Base-by-base conservation (phyloP, 371 early-diverging fungal genomes). In the Lichtheimia corymbifera region DNA sequence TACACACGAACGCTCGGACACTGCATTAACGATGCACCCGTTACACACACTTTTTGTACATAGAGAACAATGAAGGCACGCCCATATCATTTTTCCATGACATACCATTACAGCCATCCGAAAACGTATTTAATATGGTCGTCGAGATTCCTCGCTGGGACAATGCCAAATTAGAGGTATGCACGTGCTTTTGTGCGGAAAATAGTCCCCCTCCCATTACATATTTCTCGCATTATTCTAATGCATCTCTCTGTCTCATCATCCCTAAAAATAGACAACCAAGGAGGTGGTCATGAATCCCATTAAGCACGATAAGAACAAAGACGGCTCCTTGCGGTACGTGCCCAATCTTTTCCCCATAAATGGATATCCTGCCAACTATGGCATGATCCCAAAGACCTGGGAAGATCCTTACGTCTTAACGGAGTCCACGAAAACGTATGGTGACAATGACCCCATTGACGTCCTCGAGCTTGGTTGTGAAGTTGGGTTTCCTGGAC, bases 351-450 rank as follows among this genome's bases (percentile, higher is more conserved):
- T 97, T 72, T 99, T 98, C 88, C 99, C 99, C 12, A 93, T 93
- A 87, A 93, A 96, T 70, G 99, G 99, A 45, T 99, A 99, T 83
- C 93, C 96, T 72, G 99, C 98, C 97, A 99, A 99, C 88, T 99
- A 99, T 73, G 99, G 99, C 56, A 97, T 98, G 41, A 82, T 99
- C 59, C 99, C 98, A 28, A 93, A 92, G 88, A 99, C 99, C 59
- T 99, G 97, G 97, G 99, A 99, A 80, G 95, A 98, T 73, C 97
- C 99, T 47, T 87, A 85, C 60, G 76, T 78, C 62, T 72, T 75
- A 50, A 91, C 96, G 83, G 82, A 81, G 50, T 94, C 91, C 68
- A 95, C 97, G 64, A 88, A 89, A 70, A 88, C 87, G 53, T 18
- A 18, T 4, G 99, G 99, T 61, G 99, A 99, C 78, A 96, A 97